Evolutionary conservation across 139 green algal species (phyloP), one percentile per base, ranked within the genome.

Genomic region (Axilococcus clingmanii): DNA sequence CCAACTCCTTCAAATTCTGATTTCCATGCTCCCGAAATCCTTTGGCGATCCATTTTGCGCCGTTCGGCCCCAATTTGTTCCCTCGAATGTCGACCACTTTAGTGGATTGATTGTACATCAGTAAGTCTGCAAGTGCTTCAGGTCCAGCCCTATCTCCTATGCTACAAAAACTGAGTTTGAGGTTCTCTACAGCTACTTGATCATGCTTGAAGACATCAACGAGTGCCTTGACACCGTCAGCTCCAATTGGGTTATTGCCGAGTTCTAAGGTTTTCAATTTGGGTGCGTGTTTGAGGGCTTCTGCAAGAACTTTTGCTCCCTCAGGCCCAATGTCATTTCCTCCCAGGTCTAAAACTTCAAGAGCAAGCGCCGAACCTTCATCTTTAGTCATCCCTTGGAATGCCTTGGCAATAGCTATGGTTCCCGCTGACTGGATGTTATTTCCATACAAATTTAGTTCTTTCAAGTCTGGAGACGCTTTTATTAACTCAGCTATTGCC

Each of bases 361-460:
- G 61, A 3, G n/a, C 65, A 28, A 49, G 56, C 59, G 74, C 82
- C n/a, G n/a, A 22, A n/a, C n/a, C n/a, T n/a, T n/a, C n/a, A n/a
- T n/a, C n/a, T n/a, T n/a, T n/a, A n/a, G n/a, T n/a, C n/a, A n/a
- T n/a, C 37, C 61, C 65, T 17, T 76, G 74, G 31, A 94, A 42
- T 14, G 85, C 68, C 12, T 75, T 59, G 5, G 68, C 75, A 5
- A 94, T 48, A 54, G 83, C 80, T 11, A 72, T 66, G 4, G 80
- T 59, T 6, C 89, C 91, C 6, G 52, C 59, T 52, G 94, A 71
- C 6, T 81, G 78, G 19, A 98, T 66, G 54, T 97, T 89, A 64
- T 98, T 97, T 84, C 94, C 97, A 78, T 98, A 94, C 20, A 96
- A 54, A 56, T 91, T 93, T 30, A 98, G 63, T 36, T 90, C 81